Percentiles rank a stretch among this genome's conserved stretches.
Evolutionary conservation across 805 yeast genomes (phyloP).

Genomic region (Scheffersomyces lignosus): DNA sequence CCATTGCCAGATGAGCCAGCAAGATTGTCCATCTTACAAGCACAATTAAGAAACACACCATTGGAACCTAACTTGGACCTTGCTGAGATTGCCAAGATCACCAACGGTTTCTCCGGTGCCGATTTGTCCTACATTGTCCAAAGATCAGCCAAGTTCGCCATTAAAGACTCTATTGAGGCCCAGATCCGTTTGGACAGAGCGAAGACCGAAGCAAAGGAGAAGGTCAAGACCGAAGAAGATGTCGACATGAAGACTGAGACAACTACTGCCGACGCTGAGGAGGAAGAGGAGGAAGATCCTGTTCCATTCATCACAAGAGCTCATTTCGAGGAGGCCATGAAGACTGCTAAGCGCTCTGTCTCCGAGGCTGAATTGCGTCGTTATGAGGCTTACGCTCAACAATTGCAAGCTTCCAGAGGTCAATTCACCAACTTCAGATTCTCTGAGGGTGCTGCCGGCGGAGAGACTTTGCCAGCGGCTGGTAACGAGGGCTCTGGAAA

Average conservation of each 20-base stretch:
- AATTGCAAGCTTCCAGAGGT: constrained; percentile 93
- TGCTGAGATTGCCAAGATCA: constrained; percentile 83
- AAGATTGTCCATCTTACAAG: constrained; percentile 87
- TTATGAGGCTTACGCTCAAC: constrained; percentile 97
- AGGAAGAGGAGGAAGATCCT: constrained; percentile 81
- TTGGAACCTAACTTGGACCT: constrained; percentile 95
- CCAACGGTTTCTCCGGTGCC: constrained; percentile 99
- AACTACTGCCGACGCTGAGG: constrained; percentile 36
- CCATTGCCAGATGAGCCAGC: constrained; percentile 97
- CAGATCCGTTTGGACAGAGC: constrained; percentile 32
- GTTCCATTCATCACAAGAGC: constrained; percentile 93
- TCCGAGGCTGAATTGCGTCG: constrained; percentile 97
- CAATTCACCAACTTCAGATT: constrained; percentile 89
- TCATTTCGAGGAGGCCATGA: constrained; percentile 99
- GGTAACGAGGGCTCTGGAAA: constrained; percentile 21
- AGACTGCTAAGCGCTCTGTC: constrained; percentile 97
- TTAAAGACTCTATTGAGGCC: constrained; percentile 96
- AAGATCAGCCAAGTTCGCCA: constrained; percentile 98
- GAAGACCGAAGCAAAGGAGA: constrained; percentile 45
- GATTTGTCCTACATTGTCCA: constrained; percentile 96
- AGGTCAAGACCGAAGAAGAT: constrained; percentile 41
- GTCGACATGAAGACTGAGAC: constrained; percentile 50
- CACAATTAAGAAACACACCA: constrained; percentile 98
- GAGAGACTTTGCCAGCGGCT: constrained; percentile 6
- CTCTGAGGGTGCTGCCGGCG: constrained; percentile 43